These are phyloP conservation scores for Erysimum cheiri DNA, from an alignment of 441 rosid species.

Conservation along the genomic window DNA sequence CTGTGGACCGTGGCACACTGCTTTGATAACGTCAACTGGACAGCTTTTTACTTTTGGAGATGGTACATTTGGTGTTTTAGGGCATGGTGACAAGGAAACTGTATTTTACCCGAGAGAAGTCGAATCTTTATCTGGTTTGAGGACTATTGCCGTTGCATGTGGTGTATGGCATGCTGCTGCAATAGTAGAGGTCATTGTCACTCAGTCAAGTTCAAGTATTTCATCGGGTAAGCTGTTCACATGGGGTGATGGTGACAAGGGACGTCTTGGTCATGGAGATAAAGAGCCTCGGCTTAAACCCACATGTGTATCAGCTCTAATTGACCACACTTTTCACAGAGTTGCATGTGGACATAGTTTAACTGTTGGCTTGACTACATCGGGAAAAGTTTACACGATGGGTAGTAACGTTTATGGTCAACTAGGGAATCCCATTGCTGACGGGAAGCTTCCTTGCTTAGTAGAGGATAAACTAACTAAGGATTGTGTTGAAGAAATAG, in stretches of 20 bases:
- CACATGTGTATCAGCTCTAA: slow-evolving; percentile 85
- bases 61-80: slow-evolving; percentile 95
- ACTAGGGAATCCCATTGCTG: slow-evolving; percentile 85
- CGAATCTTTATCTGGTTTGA: slow-evolving; percentile 82
- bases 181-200: slow-evolving; percentile 85
- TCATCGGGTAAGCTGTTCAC: slow-evolving; percentile 92
- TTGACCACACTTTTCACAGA: slow-evolving; percentile 80
- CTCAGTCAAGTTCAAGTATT: slow-evolving; percentile 76
- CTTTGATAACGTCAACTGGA: slow-evolving; percentile 82
- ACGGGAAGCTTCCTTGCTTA: slow-evolving; percentile 81
- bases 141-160: slow-evolving; percentile 85
- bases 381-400: slow-evolving; percentile 84
- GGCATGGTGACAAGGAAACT: slow-evolving; percentile 87
- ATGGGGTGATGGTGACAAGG: slow-evolving; percentile 99
- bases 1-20: slow-evolving; percentile 99
- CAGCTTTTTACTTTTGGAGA: slow-evolving; percentile 97
- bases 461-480: slow-evolving; percentile 74
- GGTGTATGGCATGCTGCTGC: slow-evolving; percentile 99
- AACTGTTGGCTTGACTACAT: slow-evolving; percentile 87
- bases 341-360: slow-evolving; percentile 95
- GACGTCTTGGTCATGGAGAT: slow-evolving; percentile 96
- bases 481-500: slow-evolving; percentile 85
- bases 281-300: slow-evolving; percentile 91
- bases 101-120: slow-evolving; percentile 84
- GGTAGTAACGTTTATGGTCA: slow-evolving; percentile 96